A percentile compares a stretch with the other conserved stretches of the same genome.
phyloP scores from a whole-genome alignment of 2,329 filamentous ascomycete genomes.

The Neodidymelliopsis sp. region DNA sequence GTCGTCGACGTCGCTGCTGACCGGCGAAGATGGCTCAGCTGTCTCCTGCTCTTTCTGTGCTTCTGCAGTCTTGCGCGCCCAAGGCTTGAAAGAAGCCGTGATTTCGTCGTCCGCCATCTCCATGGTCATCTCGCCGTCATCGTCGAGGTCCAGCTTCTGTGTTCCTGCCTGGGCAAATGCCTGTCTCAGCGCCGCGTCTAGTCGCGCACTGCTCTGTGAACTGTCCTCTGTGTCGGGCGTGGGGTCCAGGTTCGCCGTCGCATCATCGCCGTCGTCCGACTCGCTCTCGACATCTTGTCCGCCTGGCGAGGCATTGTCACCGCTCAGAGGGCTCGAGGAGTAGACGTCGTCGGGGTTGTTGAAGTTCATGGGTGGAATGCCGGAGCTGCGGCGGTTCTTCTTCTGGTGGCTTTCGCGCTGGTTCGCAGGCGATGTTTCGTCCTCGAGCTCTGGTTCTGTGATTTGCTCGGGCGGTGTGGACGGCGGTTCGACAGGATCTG shows the following conservation, averaged over 20 bases:
- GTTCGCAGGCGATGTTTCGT: constrained; percentile 67
- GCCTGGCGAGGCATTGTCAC: constrained; percentile 53
- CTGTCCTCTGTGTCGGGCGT: constrained; percentile 65
- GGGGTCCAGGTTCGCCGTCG: constrained; percentile 65
- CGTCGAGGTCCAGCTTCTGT: constrained; percentile 68
- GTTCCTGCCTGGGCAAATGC: constrained; percentile 80
- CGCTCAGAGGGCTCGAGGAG: constrained; percentile 81
- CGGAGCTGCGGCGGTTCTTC: constrained; percentile 68
- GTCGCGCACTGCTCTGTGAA: constrained; percentile 72
- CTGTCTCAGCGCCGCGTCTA: constrained; percentile 80
- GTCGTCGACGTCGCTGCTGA: constrained; percentile 53
- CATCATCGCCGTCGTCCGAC: constrained; percentile 72
- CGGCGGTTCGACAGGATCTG: constrained; percentile 63
- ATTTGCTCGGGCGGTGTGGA: constrained; percentile 69
- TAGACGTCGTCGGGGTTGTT: constrained; percentile 70
- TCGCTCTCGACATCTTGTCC: constrained; percentile 62
- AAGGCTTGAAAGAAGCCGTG: constrained; percentile 77
- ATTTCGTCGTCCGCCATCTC: constrained; percentile 69
- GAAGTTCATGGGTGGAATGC: constrained; percentile 69
- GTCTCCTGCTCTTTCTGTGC: constrained; percentile 58
- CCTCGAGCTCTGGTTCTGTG: constrained; percentile 66
- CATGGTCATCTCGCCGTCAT: constrained; percentile 61
- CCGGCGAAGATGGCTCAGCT: constrained; percentile 57
- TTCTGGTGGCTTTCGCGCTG: constrained; percentile 71
- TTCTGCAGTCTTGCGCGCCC: constrained; percentile 66